These are phyloP conservation scores for Parietichytrium sp. DNA, from an alignment of 108 stramenopile genomes.

Conservation along the genomic window DNA sequence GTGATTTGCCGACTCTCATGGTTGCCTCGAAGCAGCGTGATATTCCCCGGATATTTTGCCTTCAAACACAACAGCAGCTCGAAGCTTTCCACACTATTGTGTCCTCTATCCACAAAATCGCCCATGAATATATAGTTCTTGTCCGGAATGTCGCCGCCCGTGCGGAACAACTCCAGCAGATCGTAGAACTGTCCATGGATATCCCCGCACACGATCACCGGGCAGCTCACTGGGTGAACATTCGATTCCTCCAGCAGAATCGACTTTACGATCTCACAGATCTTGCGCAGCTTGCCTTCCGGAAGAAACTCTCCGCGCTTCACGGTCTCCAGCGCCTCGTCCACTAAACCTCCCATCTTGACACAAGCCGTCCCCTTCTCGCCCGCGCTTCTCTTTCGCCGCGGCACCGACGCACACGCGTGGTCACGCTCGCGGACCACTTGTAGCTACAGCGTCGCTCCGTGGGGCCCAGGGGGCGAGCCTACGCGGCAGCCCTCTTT, in stretches of 20 bases:
- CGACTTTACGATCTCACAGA: slow-evolving; percentile 20
- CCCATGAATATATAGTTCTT: slow-evolving; percentile 81
- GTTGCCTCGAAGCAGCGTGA: slow-evolving; percentile 86
- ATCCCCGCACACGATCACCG: slow-evolving; percentile 43
- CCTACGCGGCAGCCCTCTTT: too few species aligned
- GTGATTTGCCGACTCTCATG: slow-evolving; percentile 96
- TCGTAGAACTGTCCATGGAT: slow-evolving; percentile 55
- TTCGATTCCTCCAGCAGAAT: slow-evolving; percentile 27
- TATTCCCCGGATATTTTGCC: slow-evolving; percentile 76
- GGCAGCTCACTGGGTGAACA: background rate
- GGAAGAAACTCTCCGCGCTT: background rate
- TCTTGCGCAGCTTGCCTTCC: background rate
- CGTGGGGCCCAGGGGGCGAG: too few species aligned
- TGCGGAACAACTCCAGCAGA: slow-evolving; percentile 47
- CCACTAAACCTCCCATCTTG: slow-evolving; percentile 18
- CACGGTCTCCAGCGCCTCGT: slow-evolving; percentile 25
- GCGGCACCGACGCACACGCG: too few species aligned
- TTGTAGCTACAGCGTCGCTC: too few species aligned
- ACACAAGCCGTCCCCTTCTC: too few species aligned
- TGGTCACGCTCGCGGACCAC: too few species aligned
- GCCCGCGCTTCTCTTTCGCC: too few species aligned
- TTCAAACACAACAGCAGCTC: slow-evolving; percentile 77
- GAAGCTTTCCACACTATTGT: slow-evolving; percentile 83
- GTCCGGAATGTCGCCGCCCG: slow-evolving; percentile 32
- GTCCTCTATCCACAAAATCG: slow-evolving; percentile 88